A percentile compares a stretch with the other conserved stretches of the same genome.
Evolutionary conservation across 2,329 filamentous ascomycete species (phyloP).

Genomic region (Ascochyta koolunga): DNA sequence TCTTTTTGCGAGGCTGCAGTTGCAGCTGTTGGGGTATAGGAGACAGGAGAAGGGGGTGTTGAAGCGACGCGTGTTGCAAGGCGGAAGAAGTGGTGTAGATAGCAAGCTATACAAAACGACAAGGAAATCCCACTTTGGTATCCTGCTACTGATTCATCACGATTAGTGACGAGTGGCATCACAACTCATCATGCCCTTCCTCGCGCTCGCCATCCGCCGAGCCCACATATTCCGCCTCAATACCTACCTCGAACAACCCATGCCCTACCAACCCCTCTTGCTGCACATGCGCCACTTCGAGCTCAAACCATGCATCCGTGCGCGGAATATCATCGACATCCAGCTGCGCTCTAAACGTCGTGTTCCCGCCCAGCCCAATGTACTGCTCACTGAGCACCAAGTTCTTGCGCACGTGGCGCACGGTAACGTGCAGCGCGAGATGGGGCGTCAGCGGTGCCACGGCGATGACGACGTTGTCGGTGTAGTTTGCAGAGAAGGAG

Average conservation of each 20-base stretch:
- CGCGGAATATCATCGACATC: constrained; percentile 26
- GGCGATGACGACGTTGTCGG: constrained; percentile 21
- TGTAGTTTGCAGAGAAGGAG: constrained; percentile 25
- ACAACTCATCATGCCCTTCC: constrained; percentile 6
- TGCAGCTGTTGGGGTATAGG: no score
- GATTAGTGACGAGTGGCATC: neutral
- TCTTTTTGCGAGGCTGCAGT: no score
- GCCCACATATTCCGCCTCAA: constrained; percentile 22
- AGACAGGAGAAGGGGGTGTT: no score
- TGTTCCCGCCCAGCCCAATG: constrained; percentile 24
- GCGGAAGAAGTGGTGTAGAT: no score
- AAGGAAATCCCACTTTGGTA: no score
- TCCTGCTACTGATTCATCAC: no score
- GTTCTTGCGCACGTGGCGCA: constrained; percentile 28
- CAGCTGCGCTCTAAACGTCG: constrained; percentile 23
- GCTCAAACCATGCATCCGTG: constrained; percentile 32
- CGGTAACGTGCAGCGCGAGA: constrained; percentile 19
- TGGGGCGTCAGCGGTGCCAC: constrained; percentile 24
- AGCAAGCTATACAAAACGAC: no score
- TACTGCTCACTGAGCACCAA: constrained; percentile 22
- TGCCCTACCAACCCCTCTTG: constrained; percentile 19
- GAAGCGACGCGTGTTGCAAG: no score
- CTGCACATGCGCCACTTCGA: constrained; percentile 27
- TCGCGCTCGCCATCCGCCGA: neutral
- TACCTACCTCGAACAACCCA: constrained; percentile 30